Percentiles rank a stretch among this genome's conserved stretches.
These are phyloP conservation scores for Plasmodium chabaudi DNA, from an alignment of 169 alveolate genomes.

Conservation along the genomic window DNA sequence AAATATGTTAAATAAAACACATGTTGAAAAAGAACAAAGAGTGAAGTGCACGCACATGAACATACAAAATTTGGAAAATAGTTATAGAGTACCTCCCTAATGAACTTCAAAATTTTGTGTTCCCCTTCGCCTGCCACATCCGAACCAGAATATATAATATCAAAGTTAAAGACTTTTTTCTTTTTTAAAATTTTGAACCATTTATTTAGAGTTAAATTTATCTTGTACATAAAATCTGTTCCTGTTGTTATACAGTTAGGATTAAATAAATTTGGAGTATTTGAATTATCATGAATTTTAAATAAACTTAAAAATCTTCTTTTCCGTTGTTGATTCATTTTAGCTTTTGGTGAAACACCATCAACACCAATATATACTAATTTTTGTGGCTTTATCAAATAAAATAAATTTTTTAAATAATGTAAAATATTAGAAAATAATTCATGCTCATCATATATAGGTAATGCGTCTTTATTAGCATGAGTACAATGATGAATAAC, in stretches of 20 bases:
- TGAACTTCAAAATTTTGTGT: slow-evolving; percentile 95
- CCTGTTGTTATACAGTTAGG: slow-evolving; percentile 97
- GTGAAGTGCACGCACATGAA: background rate
- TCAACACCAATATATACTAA: slow-evolving; percentile 94
- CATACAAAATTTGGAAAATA: background rate
- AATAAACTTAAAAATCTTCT: slow-evolving; percentile 94
- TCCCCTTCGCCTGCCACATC: slow-evolving; percentile 99
- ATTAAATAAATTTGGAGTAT: slow-evolving; percentile 79
- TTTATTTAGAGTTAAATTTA: slow-evolving; percentile 76
- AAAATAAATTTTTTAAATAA: slow-evolving; percentile 92
- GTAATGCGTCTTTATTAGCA: slow-evolving; percentile 82
- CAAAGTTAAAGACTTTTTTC: slow-evolving; percentile 88
- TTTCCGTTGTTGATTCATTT: slow-evolving; percentile 95
- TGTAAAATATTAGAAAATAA: slow-evolving; percentile 87
- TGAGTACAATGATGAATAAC: slow-evolving; percentile 96
- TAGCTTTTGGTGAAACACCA: slow-evolving; percentile 99
- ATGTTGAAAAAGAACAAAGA: background rate
- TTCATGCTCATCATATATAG: slow-evolving; percentile 62
- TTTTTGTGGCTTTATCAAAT: slow-evolving; percentile 91
- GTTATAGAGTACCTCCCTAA: slow-evolving; percentile 77
- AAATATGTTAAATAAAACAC: too few relatives aligned
- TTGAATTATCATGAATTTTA: slow-evolving; percentile 82
- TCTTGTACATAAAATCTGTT: slow-evolving; percentile 93
- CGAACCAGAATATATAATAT: slow-evolving; percentile 93
- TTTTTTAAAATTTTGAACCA: slow-evolving; percentile 82